phyloP scores from a whole-genome alignment of 2,329 filamentous ascomycete species.

The Cladosporium sp. region DNA sequence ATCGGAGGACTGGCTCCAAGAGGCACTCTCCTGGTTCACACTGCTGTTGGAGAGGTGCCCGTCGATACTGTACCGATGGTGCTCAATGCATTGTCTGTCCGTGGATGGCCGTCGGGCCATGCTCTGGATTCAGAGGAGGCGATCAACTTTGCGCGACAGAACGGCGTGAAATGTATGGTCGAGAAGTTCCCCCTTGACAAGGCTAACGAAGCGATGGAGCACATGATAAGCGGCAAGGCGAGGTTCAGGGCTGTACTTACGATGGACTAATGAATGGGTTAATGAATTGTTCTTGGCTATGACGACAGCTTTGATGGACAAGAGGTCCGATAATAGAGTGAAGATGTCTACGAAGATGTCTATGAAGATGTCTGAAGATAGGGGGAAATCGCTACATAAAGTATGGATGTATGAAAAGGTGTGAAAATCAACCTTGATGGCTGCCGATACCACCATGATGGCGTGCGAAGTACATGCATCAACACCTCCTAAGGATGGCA shows the following conservation, averaged over 20 bases:
- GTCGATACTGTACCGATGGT: conserved; percentile 44
- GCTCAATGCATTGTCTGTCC: conserved; percentile 44
- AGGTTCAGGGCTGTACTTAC: conserved; percentile 50
- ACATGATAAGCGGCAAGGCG: conserved; percentile 48
- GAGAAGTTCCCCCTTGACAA: conserved; percentile 51
- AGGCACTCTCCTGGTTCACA: conserved; percentile 59
- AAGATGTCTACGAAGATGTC: too few relatives aligned
- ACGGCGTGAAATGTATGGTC: conserved; percentile 50
- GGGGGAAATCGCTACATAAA: too few relatives aligned
- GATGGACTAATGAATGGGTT: conserved; percentile 35
- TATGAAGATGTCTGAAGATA: too few relatives aligned
- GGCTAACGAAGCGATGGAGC: conserved; percentile 47
- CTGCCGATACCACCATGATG: too few relatives aligned
- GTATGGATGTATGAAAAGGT: too few relatives aligned
- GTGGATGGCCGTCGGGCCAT: conserved; percentile 52
- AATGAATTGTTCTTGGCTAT: too few relatives aligned
- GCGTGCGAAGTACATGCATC: too few relatives aligned
- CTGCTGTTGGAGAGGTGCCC: conserved; percentile 45
- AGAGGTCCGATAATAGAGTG: too few relatives aligned
- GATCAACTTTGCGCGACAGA: conserved; percentile 45
- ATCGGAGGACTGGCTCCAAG: conserved; percentile 50
- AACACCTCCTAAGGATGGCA: too few relatives aligned
- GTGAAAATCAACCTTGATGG: too few relatives aligned
- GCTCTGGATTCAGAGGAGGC: conserved; percentile 51
- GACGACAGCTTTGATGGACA: too few relatives aligned